Evolutionary conservation across 768 basidiomycete species (phyloP).

Genomic region (Trametes cingulata): DNA sequence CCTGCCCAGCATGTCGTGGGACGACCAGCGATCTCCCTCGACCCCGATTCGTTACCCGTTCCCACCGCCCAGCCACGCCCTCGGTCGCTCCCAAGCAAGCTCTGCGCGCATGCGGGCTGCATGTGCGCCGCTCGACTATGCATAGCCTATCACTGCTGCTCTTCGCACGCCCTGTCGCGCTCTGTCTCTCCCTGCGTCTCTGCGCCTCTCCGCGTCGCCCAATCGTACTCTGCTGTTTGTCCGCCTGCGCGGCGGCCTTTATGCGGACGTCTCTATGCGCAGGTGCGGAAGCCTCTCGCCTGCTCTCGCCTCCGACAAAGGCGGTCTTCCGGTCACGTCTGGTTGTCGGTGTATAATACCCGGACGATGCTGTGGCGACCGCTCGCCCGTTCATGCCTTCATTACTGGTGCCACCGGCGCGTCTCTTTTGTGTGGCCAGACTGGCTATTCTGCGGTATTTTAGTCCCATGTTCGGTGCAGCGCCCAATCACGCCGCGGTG

Average conservation of each 20-base stretch:
- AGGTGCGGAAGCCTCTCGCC: background rate
- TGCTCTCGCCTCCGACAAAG: background rate
- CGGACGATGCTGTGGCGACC: background rate
- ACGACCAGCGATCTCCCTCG: constrained; percentile 6
- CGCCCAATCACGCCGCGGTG: background rate
- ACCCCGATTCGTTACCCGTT: constrained; percentile 1
- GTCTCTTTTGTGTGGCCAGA: background rate
- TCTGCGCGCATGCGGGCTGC: background rate
- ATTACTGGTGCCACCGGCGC: background rate
- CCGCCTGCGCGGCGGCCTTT: constrained; percentile 5
- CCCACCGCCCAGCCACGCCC: constrained; percentile 2
- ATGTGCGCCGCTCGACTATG: background rate
- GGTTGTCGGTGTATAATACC: background rate
- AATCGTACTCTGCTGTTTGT: background rate
- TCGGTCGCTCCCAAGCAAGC: background rate
- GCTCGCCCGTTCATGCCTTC: background rate
- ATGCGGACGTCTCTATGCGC: background rate
- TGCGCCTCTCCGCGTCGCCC: background rate
- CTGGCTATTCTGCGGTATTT: background rate
- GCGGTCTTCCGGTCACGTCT: background rate
- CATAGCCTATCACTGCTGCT: background rate
- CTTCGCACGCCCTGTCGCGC: background rate
- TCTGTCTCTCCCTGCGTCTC: background rate
- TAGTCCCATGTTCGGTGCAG: background rate
- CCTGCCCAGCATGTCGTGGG: constrained; percentile 10